Evolutionary conservation across 2,329 filamentous ascomycete genomes (phyloP).

Genomic region (Cercospora zeina): DNA sequence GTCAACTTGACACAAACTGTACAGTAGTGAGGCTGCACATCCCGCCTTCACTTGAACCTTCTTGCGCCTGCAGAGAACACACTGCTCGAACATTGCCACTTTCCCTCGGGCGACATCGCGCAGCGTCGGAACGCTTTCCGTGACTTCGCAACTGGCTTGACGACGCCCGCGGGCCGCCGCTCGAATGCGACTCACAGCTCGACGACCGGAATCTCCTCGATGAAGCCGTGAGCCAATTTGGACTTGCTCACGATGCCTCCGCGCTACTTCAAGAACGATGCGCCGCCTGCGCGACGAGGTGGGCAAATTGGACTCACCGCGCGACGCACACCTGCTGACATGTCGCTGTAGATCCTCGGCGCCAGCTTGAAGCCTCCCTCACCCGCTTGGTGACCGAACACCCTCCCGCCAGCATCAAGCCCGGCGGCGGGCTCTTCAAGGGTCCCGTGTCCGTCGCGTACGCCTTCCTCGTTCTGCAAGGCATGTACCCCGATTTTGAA

Average conservation of each 20-base stretch:
- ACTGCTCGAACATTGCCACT: not conserved
- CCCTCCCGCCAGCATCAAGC: constrained; percentile 49
- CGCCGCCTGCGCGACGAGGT: constrained; percentile 41
- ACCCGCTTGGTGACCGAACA: constrained; percentile 51
- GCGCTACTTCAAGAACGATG: constrained; percentile 46
- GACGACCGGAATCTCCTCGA: not conserved
- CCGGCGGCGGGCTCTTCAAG: constrained; percentile 53
- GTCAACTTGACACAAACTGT: not conserved
- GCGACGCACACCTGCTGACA: not conserved
- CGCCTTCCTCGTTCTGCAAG: constrained; percentile 53
- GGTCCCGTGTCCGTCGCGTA: constrained; percentile 54
- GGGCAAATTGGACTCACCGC: not conserved
- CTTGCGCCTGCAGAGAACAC: not conserved
- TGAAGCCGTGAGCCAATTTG: constrained; percentile 1
- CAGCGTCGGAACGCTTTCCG: not conserved
- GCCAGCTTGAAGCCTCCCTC: constrained; percentile 53
- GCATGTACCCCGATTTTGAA: constrained; percentile 50
- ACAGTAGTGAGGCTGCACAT: not conserved
- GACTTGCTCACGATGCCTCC: constrained; percentile 35
- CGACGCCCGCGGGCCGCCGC: not conserved
- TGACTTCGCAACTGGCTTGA: not conserved
- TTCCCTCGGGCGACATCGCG: not conserved
- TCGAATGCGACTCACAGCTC: constrained; percentile 6
- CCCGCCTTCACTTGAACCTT: not conserved
- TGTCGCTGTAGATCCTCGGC: constrained; percentile 46